These are phyloP conservation scores for Ambrosia trifida DNA, from an alignment of 129 eudicot genomes.

Conservation along the genomic window DNA sequence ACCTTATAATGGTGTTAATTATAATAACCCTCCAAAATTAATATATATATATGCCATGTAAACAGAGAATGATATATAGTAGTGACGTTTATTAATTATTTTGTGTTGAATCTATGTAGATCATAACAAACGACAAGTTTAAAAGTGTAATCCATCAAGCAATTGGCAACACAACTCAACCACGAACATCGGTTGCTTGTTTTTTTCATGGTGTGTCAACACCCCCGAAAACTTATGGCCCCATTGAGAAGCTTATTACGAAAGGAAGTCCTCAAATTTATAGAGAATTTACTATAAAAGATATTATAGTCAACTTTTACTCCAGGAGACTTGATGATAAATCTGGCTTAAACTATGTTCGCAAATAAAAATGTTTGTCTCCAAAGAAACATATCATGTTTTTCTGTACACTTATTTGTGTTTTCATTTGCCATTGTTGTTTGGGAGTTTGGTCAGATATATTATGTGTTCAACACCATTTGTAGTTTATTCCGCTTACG, in stretches of 20 bases:
- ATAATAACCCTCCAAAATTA: no score
- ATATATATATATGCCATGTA: no score
- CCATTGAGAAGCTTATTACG: conserved; percentile 48
- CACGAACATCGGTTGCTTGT: conserved; percentile 51
- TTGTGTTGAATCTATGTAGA: conserved; percentile 27
- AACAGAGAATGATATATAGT: neutral
- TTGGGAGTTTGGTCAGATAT: no score
- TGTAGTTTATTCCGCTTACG: no score
- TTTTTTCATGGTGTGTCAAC: conserved; percentile 31
- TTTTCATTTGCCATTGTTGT: neutral
- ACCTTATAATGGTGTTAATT: no score
- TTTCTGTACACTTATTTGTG: neutral
- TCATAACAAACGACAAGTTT: conserved; percentile 52
- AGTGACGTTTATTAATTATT: neutral
- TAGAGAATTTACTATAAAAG: conserved; percentile 29
- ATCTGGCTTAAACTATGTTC: conserved; percentile 27
- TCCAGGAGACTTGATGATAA: conserved; percentile 31
- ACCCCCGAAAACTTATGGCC: conserved; percentile 37
- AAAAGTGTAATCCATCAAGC: conserved; percentile 53
- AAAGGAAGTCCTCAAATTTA: conserved; percentile 47
- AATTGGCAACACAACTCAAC: conserved; percentile 31
- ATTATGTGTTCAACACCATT: no score
- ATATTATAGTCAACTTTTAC: conserved; percentile 27
- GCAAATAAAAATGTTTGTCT: conserved; percentile 1
- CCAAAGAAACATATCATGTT: neutral